A percentile compares a stretch with the other conserved stretches of the same genome.
phyloP scores from a whole-genome alignment of 1,284 basidiomycete genomes.

The Ustilago crameri region DNA sequence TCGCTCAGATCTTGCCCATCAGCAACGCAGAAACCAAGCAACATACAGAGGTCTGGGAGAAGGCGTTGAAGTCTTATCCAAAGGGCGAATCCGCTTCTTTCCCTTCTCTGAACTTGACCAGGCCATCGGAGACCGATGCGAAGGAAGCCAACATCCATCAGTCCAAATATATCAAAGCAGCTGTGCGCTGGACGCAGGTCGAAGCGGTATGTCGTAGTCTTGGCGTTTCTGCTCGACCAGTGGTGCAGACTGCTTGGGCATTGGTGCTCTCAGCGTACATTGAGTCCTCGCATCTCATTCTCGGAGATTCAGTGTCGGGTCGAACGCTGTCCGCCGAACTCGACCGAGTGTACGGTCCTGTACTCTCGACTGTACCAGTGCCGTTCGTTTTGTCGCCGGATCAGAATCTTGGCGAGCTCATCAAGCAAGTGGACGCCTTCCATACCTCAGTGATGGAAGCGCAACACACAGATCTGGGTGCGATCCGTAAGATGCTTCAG shows the following conservation, averaged over 20 bases:
- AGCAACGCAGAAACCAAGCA: constrained; percentile 20
- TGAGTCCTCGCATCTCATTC: constrained; percentile 55
- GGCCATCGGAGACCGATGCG: constrained; percentile 2
- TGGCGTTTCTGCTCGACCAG: constrained; percentile 64
- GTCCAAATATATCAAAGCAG: constrained; percentile 20
- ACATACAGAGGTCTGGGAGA: constrained; percentile 32
- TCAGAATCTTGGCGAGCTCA: constrained; percentile 32
- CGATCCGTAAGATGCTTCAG: constrained; percentile 59
- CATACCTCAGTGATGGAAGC: constrained; percentile 45
- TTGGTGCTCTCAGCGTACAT: constrained; percentile 61
- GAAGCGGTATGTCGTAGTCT: constrained; percentile 45
- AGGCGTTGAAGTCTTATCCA: constrained; percentile 35
- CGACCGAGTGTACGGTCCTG: constrained; percentile 55
- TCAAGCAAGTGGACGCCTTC: constrained; percentile 47
- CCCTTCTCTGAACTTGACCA: constrained; percentile 28
- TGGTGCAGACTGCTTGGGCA: constrained; percentile 67
- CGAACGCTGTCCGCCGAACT: constrained; percentile 47
- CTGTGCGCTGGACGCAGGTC: constrained; percentile 37
- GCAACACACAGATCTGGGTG: constrained; percentile 48
- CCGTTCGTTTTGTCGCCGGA: constrained; percentile 34
- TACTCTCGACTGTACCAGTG: constrained; percentile 65
- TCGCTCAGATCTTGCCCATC: constrained; percentile 51
- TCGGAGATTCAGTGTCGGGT: constrained; percentile 64
- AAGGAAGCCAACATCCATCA: constrained; percentile 27
- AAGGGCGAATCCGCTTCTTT: constrained; percentile 29